Percentiles rank a stretch among this genome's conserved stretches.
Conservation (phyloP, 192 early-diverging fungal genomes). For the Coemansia sp. region DNA sequence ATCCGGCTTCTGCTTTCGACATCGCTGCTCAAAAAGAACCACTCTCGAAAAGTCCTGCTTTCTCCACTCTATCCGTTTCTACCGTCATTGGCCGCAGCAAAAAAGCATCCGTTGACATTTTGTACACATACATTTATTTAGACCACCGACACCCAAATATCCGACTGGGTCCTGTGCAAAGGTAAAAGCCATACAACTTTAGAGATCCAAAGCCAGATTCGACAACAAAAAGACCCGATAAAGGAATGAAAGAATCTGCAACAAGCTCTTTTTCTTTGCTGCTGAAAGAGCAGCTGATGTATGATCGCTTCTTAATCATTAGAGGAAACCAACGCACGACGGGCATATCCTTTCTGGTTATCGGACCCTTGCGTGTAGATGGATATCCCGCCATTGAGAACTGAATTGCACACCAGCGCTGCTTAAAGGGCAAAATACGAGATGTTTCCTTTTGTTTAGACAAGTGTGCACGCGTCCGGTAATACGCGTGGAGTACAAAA, state of each 20-base stretch:
- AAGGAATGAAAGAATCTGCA: not conserved
- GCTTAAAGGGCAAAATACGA: not conserved
- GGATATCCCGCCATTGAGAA: not conserved
- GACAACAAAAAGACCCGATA: not conserved
- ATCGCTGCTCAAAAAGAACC: not conserved
- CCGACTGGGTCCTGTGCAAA: not conserved
- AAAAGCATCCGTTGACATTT: not conserved
- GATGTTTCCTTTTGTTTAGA: not conserved
- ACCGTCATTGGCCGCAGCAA: not conserved
- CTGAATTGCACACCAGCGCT: not conserved
- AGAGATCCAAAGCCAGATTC: not conserved
- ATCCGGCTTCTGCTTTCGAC: not conserved
- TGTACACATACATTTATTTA: not conserved
- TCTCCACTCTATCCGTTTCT: not conserved
- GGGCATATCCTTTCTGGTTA: conserved; percentile 7
- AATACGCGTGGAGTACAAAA: not conserved
- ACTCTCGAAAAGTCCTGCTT: not conserved
- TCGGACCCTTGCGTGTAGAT: conserved; percentile 7
- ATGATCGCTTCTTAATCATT: not conserved
- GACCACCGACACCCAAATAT: not conserved
- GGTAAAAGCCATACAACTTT: not conserved
- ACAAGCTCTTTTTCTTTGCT: not conserved
- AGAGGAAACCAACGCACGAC: not conserved
- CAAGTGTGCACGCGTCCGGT: not conserved
- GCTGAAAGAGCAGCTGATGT: not conserved